These are phyloP conservation scores for Epithemia pelagica DNA, from an alignment of 108 stramenopile species.

Conservation along the genomic window DNA sequence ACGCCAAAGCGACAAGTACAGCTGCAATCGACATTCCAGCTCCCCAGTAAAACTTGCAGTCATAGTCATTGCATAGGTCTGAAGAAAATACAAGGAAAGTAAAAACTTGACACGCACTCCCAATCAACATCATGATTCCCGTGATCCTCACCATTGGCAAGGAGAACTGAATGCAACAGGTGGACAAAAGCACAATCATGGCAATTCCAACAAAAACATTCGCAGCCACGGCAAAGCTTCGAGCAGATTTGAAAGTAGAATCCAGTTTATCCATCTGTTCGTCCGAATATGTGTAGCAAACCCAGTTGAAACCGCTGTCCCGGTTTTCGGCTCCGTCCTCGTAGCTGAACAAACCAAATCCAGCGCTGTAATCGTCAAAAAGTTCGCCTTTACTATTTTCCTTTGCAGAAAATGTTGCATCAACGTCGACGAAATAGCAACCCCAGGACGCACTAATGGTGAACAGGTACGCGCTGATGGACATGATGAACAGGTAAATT, in stretches of 20 bases:
- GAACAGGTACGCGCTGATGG: background rate
- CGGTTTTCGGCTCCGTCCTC: background rate
- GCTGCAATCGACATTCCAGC: slow-evolving; percentile 4
- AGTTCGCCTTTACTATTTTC: background rate
- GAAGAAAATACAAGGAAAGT: slow-evolving; percentile 4
- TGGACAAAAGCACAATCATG: background rate
- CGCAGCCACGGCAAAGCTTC: slow-evolving; percentile 1
- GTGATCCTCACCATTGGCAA: background rate
- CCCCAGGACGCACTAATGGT: slow-evolving; percentile 7
- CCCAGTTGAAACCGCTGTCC: background rate
- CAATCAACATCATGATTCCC: background rate
- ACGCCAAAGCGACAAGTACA: background rate
- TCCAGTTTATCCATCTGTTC: slow-evolving; percentile 8
- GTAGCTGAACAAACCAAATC: slow-evolving; percentile 5
- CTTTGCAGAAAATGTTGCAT: slow-evolving; percentile 1
- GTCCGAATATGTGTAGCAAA: slow-evolving; percentile 2
- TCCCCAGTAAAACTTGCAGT: slow-evolving; percentile 1
- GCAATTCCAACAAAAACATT: slow-evolving; percentile 5
- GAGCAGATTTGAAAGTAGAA: slow-evolving; percentile 2
- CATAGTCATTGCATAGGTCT: background rate
- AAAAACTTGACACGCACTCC: background rate
- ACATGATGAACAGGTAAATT: slow-evolving; percentile 6
- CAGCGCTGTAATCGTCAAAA: background rate
- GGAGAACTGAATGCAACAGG: background rate
- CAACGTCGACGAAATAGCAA: slow-evolving; percentile 7